These are phyloP conservation scores for Benincasa hispida DNA, from an alignment of 306 rosid genomes.

Conservation along the genomic window DNA sequence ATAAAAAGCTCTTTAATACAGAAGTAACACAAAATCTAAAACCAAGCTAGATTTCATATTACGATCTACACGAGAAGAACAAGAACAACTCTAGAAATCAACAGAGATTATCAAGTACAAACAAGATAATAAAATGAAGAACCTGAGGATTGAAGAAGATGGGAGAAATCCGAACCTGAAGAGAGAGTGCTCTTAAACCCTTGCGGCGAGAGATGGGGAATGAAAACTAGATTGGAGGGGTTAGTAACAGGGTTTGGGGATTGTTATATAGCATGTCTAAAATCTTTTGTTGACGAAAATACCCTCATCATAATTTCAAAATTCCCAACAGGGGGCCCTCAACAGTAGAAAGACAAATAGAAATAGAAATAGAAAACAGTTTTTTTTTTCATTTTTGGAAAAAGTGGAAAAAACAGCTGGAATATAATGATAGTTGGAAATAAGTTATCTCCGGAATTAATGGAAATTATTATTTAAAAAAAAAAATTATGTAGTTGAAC, in stretches of 20 bases:
- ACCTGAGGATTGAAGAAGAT: background rate
- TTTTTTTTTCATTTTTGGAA: too few relatives aligned
- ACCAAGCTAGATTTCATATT: background rate
- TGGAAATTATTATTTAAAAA: too few relatives aligned
- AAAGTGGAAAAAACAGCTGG: too few relatives aligned
- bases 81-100: background rate
- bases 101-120: background rate
- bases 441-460: too few relatives aligned
- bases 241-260: constrained; percentile 1
- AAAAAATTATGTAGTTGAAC: too few relatives aligned
- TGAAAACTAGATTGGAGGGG: background rate
- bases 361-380: too few relatives aligned
- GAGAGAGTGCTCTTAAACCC: constrained; percentile 12
- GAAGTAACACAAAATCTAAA: background rate
- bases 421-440: too few relatives aligned
- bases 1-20: background rate
- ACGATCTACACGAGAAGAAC: background rate
- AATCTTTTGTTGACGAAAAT: background rate
- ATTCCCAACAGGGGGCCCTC: background rate
- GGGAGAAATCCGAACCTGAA: background rate
- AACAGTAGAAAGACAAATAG: background rate
- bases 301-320: background rate
- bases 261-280: background rate
- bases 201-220: constrained; percentile 11
- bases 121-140: background rate